phyloP scores from a whole-genome alignment of 768 basidiomycete species.

The Boletus rex-veris region DNA sequence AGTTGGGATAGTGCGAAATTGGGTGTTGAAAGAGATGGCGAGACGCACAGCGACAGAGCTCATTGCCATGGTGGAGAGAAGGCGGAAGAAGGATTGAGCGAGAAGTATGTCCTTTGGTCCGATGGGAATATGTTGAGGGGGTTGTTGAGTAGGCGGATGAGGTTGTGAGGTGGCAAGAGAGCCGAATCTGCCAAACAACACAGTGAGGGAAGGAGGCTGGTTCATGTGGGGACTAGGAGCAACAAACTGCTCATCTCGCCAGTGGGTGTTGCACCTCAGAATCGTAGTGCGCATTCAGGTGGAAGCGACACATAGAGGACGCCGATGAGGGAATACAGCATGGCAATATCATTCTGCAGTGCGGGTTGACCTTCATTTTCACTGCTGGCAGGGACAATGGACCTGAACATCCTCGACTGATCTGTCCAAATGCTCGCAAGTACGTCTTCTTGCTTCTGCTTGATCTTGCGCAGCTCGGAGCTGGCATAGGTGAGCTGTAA shows the following conservation, averaged over 20 bases:
- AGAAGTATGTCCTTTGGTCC: constrained; percentile 72
- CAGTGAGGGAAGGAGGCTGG: constrained; percentile 38
- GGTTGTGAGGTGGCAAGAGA: constrained; percentile 29
- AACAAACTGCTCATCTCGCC: constrained; percentile 37
- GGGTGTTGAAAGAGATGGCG: constrained; percentile 69
- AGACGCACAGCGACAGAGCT: constrained; percentile 75
- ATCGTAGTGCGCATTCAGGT: constrained; percentile 74
- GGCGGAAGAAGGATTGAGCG: constrained; percentile 78
- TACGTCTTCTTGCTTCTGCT: constrained; percentile 85
- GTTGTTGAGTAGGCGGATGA: constrained; percentile 35
- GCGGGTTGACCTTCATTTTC: constrained; percentile 41
- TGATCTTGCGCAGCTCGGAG: constrained; percentile 80
- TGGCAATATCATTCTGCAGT: constrained; percentile 80
- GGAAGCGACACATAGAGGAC: constrained; percentile 73
- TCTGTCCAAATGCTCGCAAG: constrained; percentile 65
- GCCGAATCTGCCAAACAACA: constrained; percentile 29
- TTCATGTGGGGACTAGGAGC: constrained; percentile 45
- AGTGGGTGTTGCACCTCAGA: constrained; percentile 69
- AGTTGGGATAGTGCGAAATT: constrained; percentile 79
- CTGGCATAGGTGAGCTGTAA: constrained; percentile 74
- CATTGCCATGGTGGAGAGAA: constrained; percentile 71
- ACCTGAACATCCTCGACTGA: constrained; percentile 51
- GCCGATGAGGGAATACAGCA: constrained; percentile 80
- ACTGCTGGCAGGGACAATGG: constrained; percentile 40
- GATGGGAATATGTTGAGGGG: constrained; percentile 42